Percentiles rank a stretch among this genome's conserved stretches.
phyloP scores from a whole-genome alignment of 208 protist genomes.

The Lotmaria passim region DNA sequence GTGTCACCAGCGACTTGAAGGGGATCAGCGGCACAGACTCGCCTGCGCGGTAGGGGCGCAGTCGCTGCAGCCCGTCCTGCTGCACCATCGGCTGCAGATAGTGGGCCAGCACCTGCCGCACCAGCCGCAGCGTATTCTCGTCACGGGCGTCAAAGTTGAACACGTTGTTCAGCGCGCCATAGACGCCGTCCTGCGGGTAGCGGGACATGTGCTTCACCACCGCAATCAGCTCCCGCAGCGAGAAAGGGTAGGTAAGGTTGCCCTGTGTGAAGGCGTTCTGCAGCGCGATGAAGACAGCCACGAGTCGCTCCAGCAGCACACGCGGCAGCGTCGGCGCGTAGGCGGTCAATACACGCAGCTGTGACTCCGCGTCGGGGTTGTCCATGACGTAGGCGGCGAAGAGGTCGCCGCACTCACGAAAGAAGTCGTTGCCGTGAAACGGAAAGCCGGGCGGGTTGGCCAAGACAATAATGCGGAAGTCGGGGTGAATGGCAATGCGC shows the following conservation, averaged over 20 bases:
- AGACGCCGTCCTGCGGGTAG: constrained; percentile 90
- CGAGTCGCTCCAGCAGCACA: constrained; percentile 58
- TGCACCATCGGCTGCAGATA: constrained; percentile 49
- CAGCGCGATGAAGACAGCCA: constrained; percentile 79
- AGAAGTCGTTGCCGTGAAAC: constrained; percentile 96
- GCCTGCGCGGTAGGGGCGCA: constrained; percentile 53
- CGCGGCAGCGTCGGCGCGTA: constrained; percentile 77
- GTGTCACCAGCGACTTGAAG: constrained; percentile 32
- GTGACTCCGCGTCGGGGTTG: constrained; percentile 87
- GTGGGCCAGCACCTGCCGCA: constrained; percentile 65
- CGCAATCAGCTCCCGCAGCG: constrained; percentile 93
- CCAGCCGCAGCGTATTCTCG: constrained; percentile 71
- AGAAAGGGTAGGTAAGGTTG: constrained; percentile 91
- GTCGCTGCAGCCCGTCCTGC: constrained; percentile 46
- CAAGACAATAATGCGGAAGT: constrained; percentile 88
- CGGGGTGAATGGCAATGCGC: constrained; percentile 66
- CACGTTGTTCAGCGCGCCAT: constrained; percentile 80
- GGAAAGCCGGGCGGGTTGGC: constrained; percentile 94
- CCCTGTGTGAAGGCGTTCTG: constrained; percentile 82
- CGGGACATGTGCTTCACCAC: constrained; percentile 92
- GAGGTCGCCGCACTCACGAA: constrained; percentile 90
- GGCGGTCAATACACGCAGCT: constrained; percentile 77
- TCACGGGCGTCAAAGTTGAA: constrained; percentile 88
- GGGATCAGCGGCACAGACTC: constrained; percentile 38
- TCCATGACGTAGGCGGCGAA: constrained; percentile 92